Percentiles rank a stretch among this genome's conserved stretches.
Conservation (phyloP, 2,329 filamentous ascomycete species). For the Aspergillus flavus region DNA sequence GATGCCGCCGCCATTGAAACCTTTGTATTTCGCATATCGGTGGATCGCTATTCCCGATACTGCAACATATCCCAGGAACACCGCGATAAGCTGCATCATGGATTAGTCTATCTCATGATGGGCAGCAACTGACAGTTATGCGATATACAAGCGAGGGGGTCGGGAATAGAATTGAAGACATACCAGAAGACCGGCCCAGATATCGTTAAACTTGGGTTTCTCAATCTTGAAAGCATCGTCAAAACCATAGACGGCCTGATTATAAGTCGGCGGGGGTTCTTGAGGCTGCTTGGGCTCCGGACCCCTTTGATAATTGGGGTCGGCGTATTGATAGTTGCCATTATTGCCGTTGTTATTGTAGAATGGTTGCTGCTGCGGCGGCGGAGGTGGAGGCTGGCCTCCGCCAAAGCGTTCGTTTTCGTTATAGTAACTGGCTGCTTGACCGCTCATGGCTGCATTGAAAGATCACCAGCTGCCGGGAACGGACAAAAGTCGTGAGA, state of each 20-base stretch:
- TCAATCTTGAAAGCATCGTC: constrained; percentile 81
- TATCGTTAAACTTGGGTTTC: constrained; percentile 84
- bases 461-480: not conserved
- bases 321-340: constrained; percentile 23
- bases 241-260: constrained; percentile 55
- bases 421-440: constrained; percentile 42
- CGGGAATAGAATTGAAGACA: constrained; percentile 22
- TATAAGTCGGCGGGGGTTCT: constrained; percentile 34
- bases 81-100: constrained; percentile 62
- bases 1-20: constrained; percentile 70
- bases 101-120: not conserved
- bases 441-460: constrained; percentile 36
- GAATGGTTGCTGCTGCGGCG: constrained; percentile 20
- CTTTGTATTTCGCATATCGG: constrained; percentile 68
- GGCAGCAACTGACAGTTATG: not conserved
- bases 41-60: constrained; percentile 76
- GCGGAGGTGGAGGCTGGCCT: constrained; percentile 14
- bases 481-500: not conserved
- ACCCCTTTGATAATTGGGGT: constrained; percentile 11
- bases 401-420: constrained; percentile 27
- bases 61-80: constrained; percentile 72
- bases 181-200: constrained; percentile 83
- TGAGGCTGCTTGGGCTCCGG: constrained; percentile 23
- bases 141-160: not conserved
- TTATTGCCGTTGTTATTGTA: constrained; percentile 20